Percentiles rank a stretch among this genome's conserved stretches.
Evolutionary conservation across 352 stramenopile genomes (phyloP).

Genomic region (Phytophthora boehmeriae): DNA sequence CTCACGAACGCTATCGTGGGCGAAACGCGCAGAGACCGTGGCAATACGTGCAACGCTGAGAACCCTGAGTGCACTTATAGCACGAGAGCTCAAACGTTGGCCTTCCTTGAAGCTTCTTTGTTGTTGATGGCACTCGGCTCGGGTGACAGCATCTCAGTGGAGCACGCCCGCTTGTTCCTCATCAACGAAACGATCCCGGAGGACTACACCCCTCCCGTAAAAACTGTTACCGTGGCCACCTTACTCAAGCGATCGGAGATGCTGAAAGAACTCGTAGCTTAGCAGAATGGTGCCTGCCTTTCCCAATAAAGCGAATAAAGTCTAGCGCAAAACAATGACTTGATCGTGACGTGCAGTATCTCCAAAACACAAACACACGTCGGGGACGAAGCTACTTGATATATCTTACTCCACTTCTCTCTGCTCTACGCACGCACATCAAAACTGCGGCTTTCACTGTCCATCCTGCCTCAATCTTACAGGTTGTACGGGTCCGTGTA

Average conservation of each 20-base stretch:
- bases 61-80: slow-evolving; percentile 36
- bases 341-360: too few relatives aligned
- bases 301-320: too few relatives aligned
- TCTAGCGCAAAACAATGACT: too few relatives aligned
- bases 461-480: slow-evolving; percentile 21
- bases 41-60: slow-evolving; percentile 30
- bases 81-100: slow-evolving; percentile 19
- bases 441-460: slow-evolving; percentile 20
- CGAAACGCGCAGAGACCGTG: slow-evolving; percentile 25
- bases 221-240: slow-evolving; percentile 16
- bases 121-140: slow-evolving; percentile 27
- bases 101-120: slow-evolving; percentile 31
- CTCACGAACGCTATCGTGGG: slow-evolving; percentile 31
- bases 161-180: slow-evolving; percentile 35
- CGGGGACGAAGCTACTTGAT: slow-evolving; percentile 3
- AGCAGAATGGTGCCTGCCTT: too few relatives aligned
- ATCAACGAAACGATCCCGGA: slow-evolving; percentile 39
- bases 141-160: slow-evolving; percentile 30
- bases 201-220: slow-evolving; percentile 21
- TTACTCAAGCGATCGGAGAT: slow-evolving; percentile 20
- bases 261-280: slow-evolving; percentile 30
- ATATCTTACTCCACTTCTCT: slow-evolving; percentile 38
- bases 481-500: slow-evolving; percentile 78
- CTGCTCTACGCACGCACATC: slow-evolving; percentile 33
- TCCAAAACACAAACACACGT: neutral